phyloP scores from a whole-genome alignment of 75 land plant genomes.

The Cunninghamia lanceolata region DNA sequence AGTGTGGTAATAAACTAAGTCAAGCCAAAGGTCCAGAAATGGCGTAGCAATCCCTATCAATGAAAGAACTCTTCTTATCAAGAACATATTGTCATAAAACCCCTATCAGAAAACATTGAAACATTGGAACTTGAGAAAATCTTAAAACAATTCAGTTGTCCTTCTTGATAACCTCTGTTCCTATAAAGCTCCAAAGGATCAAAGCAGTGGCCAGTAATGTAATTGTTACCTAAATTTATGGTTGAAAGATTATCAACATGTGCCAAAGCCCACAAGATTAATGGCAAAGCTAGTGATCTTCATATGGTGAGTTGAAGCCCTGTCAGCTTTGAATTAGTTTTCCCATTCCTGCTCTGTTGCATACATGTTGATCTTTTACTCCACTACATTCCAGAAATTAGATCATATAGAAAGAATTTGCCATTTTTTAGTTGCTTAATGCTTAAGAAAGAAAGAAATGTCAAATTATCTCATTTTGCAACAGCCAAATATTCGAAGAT shows the following conservation, averaged over 20 bases:
- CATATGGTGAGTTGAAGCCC: neutral
- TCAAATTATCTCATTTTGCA: slow-evolving; percentile 1
- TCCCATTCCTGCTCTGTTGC: neutral
- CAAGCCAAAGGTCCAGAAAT: neutral
- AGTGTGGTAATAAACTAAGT: neutral
- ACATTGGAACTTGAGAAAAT: neutral
- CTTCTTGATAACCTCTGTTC: neutral
- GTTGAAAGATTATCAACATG: neutral
- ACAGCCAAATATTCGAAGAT: neutral
- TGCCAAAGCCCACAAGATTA: neutral
- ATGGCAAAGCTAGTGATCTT: neutral
- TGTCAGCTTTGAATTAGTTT: neutral
- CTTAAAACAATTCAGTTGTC: neutral
- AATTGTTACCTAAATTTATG: neutral
- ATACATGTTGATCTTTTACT: neutral
- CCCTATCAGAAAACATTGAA: neutral
- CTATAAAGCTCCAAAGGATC: neutral
- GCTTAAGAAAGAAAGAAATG: neutral
- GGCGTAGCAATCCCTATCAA: neutral
- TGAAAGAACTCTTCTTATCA: neutral
- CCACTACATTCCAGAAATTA: neutral
- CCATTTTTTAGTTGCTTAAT: neutral
- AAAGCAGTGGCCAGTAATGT: neutral
- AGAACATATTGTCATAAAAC: neutral
- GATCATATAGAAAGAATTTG: neutral